Evolutionary conservation across 1,284 basidiomycete genomes (phyloP).

Genomic region (Pseudozyma tsukubaensis): DNA sequence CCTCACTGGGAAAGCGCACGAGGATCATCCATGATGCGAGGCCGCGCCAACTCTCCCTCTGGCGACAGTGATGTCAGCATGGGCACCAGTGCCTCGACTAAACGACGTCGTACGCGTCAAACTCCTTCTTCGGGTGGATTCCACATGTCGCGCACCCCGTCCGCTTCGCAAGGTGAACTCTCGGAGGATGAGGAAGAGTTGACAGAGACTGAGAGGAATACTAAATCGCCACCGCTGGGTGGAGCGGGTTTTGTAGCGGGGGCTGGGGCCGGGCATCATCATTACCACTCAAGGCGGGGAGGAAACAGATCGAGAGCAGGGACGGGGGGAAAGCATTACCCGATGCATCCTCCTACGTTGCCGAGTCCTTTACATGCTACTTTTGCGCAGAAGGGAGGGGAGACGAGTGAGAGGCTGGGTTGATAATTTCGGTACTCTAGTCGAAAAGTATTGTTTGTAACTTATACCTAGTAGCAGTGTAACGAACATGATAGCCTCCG

Average conservation of each 20-base stretch:
- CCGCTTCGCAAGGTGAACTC: slow-evolving; percentile 19
- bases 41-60: slow-evolving; percentile 38
- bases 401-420: too few relatives aligned
- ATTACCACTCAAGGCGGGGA: slow-evolving; percentile 13
- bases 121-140: slow-evolving; percentile 27
- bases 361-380: slow-evolving; percentile 33
- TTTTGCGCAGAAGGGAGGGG: slow-evolving; percentile 23
- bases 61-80: slow-evolving; percentile 50
- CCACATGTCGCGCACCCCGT: slow-evolving; percentile 47
- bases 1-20: slow-evolving; percentile 48
- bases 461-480: too few relatives aligned
- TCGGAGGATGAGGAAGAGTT: slow-evolving; percentile 41
- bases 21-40: slow-evolving; percentile 34
- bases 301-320: slow-evolving; percentile 34
- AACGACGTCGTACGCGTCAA: slow-evolving; percentile 40
- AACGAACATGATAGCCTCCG: too few relatives aligned
- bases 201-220: slow-evolving; percentile 44
- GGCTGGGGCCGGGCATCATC: slow-evolving; percentile 9
- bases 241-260: slow-evolving; percentile 13
- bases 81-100: slow-evolving; percentile 53
- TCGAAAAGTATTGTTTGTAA: too few relatives aligned
- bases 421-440: too few relatives aligned
- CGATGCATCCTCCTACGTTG: slow-evolving; percentile 40
- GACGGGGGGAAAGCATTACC: slow-evolving; percentile 36
- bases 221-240: slow-evolving; percentile 12